A percentile compares a stretch with the other conserved stretches of the same genome.
phyloP scores from a whole-genome alignment of 495 filamentous ascomycete genomes.

The Delitschia confertaspora region DNA sequence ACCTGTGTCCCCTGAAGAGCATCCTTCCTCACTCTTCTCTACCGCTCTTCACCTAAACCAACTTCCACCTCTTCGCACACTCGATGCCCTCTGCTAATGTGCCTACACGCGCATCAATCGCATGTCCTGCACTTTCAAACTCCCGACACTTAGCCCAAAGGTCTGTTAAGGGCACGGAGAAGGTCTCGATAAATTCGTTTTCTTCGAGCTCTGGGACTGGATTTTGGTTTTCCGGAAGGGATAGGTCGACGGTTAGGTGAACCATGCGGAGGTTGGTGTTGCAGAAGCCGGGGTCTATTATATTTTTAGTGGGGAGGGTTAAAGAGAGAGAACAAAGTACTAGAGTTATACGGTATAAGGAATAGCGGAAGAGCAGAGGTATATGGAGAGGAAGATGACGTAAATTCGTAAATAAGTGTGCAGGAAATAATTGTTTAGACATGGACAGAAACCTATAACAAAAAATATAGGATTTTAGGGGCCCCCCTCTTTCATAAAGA shows the following conservation, averaged over 20 bases:
- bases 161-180: constrained; percentile 55
- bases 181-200: constrained; percentile 84
- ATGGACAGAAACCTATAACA: background rate
- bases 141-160: constrained; percentile 60
- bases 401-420: too few relatives aligned
- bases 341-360: too few relatives aligned
- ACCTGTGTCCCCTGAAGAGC: too few relatives aligned
- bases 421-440: background rate
- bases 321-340: background rate
- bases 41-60: too few relatives aligned
- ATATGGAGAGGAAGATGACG: too few relatives aligned
- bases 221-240: constrained; percentile 56
- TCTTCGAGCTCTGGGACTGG: constrained; percentile 72
- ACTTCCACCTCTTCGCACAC: constrained; percentile 55
- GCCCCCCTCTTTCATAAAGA: too few relatives aligned
- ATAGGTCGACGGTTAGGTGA: constrained; percentile 71
- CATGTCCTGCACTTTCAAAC: constrained; percentile 66
- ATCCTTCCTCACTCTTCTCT: too few relatives aligned
- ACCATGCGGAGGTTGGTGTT: constrained; percentile 83
- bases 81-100: constrained; percentile 82
- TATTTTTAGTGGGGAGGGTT: background rate
- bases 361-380: too few relatives aligned
- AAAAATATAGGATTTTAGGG: too few relatives aligned
- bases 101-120: constrained; percentile 77
- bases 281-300: constrained; percentile 64